A percentile compares a stretch with the other conserved stretches of the same genome.
These are phyloP conservation scores for Aspergillus bridgeri DNA, from an alignment of 495 filamentous ascomycete genomes.

Conservation along the genomic window DNA sequence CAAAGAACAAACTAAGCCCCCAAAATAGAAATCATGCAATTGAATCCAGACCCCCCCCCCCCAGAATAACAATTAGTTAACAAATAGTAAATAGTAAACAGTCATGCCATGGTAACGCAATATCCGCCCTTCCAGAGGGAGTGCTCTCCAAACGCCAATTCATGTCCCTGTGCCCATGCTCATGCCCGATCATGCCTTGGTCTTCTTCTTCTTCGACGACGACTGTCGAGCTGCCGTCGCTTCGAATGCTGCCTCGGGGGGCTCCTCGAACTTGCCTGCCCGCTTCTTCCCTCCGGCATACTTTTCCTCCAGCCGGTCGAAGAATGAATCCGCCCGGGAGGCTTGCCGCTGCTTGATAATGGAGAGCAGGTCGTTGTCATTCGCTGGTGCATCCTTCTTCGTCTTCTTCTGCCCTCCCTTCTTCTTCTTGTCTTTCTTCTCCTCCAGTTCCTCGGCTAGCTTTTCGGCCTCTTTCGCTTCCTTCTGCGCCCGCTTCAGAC, in stretches of 20 bases:
- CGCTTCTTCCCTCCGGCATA: constrained; percentile 49
- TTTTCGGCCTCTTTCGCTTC: constrained; percentile 73
- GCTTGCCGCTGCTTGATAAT: constrained; percentile 58
- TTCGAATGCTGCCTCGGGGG: constrained; percentile 29
- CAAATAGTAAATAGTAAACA: background rate
- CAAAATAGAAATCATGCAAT: background rate
- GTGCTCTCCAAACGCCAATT: background rate
- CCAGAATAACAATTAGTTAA: too few species aligned
- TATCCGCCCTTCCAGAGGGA: too few species aligned
- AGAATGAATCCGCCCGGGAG: constrained; percentile 50
- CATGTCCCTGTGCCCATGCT: constrained; percentile 15
- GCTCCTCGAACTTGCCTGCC: constrained; percentile 31
- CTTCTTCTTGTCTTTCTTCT: constrained; percentile 39
- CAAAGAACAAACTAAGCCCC: background rate
- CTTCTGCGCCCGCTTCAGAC: constrained; percentile 59
- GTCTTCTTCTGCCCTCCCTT: constrained; percentile 27
- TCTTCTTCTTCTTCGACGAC: constrained; percentile 37
- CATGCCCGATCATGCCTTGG: constrained; percentile 34
- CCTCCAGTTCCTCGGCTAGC: constrained; percentile 65
- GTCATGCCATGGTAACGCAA: too few species aligned
- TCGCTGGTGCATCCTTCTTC: constrained; percentile 23
- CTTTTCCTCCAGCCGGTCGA: constrained; percentile 69
- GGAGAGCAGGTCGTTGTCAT: constrained; percentile 49
- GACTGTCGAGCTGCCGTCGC: constrained; percentile 23
- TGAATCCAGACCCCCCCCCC: too few species aligned